phyloP scores from a whole-genome alignment of 2,329 filamentous ascomycete species.

The Trichothecium sympodiale region DNA sequence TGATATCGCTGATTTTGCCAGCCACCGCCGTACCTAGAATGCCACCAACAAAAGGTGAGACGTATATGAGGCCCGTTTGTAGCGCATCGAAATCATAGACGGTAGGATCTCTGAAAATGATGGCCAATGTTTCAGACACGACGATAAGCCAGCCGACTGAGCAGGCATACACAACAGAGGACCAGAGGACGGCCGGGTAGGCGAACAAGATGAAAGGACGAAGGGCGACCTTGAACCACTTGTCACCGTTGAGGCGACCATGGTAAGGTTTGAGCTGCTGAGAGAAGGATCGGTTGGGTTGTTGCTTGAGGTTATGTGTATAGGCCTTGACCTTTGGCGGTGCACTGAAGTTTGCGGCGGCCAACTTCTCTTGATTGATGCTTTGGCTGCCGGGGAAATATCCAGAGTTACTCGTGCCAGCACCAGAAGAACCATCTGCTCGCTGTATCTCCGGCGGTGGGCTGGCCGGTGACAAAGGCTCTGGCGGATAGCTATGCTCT shows the following conservation, averaged over 20 bases:
- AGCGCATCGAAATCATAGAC: constrained; percentile 74
- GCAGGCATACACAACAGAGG: constrained; percentile 70
- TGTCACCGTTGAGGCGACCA: constrained; percentile 66
- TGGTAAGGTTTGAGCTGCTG: constrained; percentile 69
- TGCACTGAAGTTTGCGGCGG: constrained; percentile 20
- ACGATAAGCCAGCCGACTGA: constrained; percentile 95
- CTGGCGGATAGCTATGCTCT: neutral
- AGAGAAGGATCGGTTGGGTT: constrained; percentile 57
- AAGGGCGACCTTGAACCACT: constrained; percentile 65
- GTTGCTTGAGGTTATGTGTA: constrained; percentile 56
- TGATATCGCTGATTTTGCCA: constrained; percentile 74
- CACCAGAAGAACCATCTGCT: neutral
- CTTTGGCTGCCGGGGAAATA: constrained; percentile 17
- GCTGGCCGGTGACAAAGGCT: too few species aligned
- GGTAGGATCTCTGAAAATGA: constrained; percentile 60
- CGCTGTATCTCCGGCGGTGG: too few species aligned
- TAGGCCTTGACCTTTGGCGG: constrained; percentile 40
- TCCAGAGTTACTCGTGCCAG: constrained; percentile 11
- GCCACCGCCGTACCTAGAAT: constrained; percentile 87
- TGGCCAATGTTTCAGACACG: constrained; percentile 74
- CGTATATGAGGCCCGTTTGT: constrained; percentile 75
- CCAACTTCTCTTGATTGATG: constrained; percentile 31
- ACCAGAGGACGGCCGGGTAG: constrained; percentile 88
- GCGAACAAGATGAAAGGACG: constrained; percentile 78
- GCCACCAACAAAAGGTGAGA: constrained; percentile 81